A percentile compares a stretch with the other conserved stretches of the same genome.
Conservation (phyloP, 371 early-diverging fungal genomes). For the Rhizopus arrhizus region DNA sequence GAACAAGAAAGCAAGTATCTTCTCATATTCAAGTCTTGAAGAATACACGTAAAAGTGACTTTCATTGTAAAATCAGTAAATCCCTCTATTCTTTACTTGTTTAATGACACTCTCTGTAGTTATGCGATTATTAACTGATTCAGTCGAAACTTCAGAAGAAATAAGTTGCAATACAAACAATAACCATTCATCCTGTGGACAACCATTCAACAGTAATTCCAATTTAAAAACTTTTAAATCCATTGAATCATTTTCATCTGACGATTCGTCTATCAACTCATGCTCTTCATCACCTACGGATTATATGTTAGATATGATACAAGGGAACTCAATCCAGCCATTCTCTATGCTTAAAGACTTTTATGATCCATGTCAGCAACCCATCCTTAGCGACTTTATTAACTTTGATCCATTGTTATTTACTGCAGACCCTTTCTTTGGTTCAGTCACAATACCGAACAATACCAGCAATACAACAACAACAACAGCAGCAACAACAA, state of each 20-base stretch:
- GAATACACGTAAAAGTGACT: slow-evolving; percentile 69
- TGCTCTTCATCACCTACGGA: slow-evolving; percentile 49
- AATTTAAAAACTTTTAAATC: slow-evolving; percentile 24
- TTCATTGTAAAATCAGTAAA: slow-evolving; percentile 35
- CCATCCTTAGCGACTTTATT: background rate
- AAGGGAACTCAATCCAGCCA: slow-evolving; percentile 27
- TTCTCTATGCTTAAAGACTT: slow-evolving; percentile 32
- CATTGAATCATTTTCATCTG: slow-evolving; percentile 41
- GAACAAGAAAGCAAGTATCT: slow-evolving; percentile 80
- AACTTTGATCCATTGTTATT: background rate
- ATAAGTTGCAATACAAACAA: background rate
- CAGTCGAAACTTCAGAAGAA: slow-evolving; percentile 40
- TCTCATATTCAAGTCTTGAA: slow-evolving; percentile 82
- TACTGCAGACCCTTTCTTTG: slow-evolving; percentile 17
- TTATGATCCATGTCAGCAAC: slow-evolving; percentile 35
- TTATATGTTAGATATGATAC: slow-evolving; percentile 55
- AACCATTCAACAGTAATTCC: background rate
- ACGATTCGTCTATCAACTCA: slow-evolving; percentile 52
- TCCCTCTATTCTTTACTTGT: background rate
- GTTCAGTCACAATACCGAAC: slow-evolving; percentile 1
- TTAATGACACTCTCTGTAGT: slow-evolving; percentile 29
- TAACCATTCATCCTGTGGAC: background rate
- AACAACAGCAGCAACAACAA: background rate
- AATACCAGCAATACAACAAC: background rate
- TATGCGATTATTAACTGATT: slow-evolving; percentile 50